Base-by-base conservation (phyloP, 331 rosid species). In the Pyracantha coccinea region DNA sequence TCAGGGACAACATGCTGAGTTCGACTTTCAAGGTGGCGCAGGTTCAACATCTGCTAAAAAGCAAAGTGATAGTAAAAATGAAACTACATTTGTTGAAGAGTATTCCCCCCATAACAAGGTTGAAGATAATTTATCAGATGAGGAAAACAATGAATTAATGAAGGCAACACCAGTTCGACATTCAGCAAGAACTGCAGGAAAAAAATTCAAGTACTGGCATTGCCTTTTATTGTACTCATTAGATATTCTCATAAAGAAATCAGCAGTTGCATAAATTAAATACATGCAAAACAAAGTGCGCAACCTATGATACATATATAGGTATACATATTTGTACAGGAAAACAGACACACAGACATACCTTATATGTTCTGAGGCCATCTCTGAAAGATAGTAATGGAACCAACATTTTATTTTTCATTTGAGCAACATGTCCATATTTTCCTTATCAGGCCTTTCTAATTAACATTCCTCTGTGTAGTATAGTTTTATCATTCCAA, bases 1-100 rank as follows among this genome's bases (percentile, higher is more conserved):
- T 82, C 86, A 94, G 98, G 97, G 82, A 70, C 77, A 78, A 1
- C 81, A 77, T 59, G 44, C 80, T 38, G 96, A 91, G 57, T 84
- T 24, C 73, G 96, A 87, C 84, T 91, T 94, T 67, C 87, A 88
- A 79, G 96, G 95, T 65, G 99, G 99, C 68, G 97, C 92, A 8
- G 98, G 98, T 63, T 85, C 81, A 28, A 52, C 87, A 71, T 75
- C 87, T 78, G 69, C 60, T 17, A 85, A 81, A 65, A 88, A 83
- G 79, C 87, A 78, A 33, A 55, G 15, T 77, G 83, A 77, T 74
- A 72, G 76, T 67, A 86, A 83, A 75, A 79, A 75, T 74, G 86
- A 73, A 81, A 75, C 73, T 68, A 69, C 75, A 65, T 55, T 8
- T 71, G 79, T 53, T 25, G 90, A 77, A 72, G 78, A 73, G 65